Evolutionary conservation across 2,329 filamentous ascomycete genomes (phyloP).

Genomic region (Epichloe amarillans): DNA sequence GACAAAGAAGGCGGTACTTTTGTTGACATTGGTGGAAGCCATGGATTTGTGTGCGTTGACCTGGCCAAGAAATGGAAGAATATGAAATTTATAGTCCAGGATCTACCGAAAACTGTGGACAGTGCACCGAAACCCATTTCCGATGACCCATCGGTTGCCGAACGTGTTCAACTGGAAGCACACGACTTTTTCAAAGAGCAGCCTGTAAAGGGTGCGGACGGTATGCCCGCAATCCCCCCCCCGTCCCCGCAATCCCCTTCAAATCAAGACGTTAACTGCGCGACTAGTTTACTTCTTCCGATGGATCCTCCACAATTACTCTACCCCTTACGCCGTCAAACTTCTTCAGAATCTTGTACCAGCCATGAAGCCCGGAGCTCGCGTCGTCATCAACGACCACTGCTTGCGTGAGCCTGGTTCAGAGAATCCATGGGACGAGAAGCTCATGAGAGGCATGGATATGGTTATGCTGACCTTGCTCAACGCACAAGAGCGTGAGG

Average conservation of each 20-base stretch:
- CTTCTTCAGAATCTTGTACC: conserved; percentile 38
- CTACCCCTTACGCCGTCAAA: conserved; percentile 35
- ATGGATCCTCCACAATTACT: conserved; percentile 49
- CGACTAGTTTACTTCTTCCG: conserved; percentile 40
- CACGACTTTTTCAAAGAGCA: conserved; percentile 49
- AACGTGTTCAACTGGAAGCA: conserved; percentile 28
- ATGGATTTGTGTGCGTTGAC: conserved; percentile 43
- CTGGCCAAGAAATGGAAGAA: conserved; percentile 36
- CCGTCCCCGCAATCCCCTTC: too few relatives aligned
- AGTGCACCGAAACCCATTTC: conserved; percentile 31
- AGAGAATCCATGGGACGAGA: conserved; percentile 32
- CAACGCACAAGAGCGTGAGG: conserved; percentile 37
- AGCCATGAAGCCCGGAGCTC: conserved; percentile 39
- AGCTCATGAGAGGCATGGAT: conserved; percentile 35
- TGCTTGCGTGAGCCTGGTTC: conserved; percentile 26
- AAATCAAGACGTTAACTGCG: not conserved
- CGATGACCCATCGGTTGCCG: conserved; percentile 23
- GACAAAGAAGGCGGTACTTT: conserved; percentile 32
- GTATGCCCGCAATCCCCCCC: conserved; percentile 15
- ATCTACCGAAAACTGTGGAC: conserved; percentile 34
- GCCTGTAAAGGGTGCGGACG: conserved; percentile 37
- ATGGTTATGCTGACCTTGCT: conserved; percentile 37
- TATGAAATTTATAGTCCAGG: conserved; percentile 43
- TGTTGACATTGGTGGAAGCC: conserved; percentile 46
- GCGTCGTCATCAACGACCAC: conserved; percentile 32